Percentiles rank a stretch among this genome's conserved stretches.
Evolutionary conservation across 768 basidiomycete species (phyloP).

Genomic region (Suillus variegatus): DNA sequence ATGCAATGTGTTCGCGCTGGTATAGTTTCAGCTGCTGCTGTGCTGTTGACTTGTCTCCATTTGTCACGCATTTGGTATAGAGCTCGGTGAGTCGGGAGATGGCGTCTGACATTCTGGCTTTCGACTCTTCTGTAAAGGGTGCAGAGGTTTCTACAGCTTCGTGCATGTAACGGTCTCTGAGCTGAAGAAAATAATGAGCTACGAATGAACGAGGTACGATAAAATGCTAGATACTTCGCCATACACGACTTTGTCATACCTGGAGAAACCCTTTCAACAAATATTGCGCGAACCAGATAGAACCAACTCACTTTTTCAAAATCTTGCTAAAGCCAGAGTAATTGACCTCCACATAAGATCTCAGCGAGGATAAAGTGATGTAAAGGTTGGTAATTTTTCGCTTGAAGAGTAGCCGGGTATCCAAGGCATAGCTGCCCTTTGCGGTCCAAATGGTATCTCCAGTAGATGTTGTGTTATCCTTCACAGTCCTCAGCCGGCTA

Average conservation of each 20-base stretch:
- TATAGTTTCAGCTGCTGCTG: slow-evolving; percentile 82
- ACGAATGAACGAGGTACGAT: not conserved
- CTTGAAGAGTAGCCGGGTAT: slow-evolving; percentile 85
- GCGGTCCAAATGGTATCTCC: slow-evolving; percentile 71
- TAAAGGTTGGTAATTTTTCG: slow-evolving; percentile 84
- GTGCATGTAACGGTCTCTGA: slow-evolving; percentile 79
- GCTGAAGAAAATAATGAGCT: slow-evolving; percentile 36
- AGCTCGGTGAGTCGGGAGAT: slow-evolving; percentile 63
- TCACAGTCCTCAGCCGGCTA: slow-evolving; percentile 51
- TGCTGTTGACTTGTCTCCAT: slow-evolving; percentile 66
- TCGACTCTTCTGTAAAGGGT: slow-evolving; percentile 70
- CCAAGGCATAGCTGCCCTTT: slow-evolving; percentile 76
- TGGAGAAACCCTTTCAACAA: slow-evolving; percentile 29
- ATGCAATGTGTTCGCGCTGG: slow-evolving; percentile 91
- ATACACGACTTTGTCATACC: slow-evolving; percentile 93
- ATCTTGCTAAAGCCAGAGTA: slow-evolving; percentile 94
- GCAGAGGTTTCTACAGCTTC: slow-evolving; percentile 61
- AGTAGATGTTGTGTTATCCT: slow-evolving; percentile 51
- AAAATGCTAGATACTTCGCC: slow-evolving; percentile 47
- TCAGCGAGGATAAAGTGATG: slow-evolving; percentile 71
- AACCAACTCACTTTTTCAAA: slow-evolving; percentile 78
- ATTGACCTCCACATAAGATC: slow-evolving; percentile 90
- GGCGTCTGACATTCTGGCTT: slow-evolving; percentile 59
- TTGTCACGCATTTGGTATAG: slow-evolving; percentile 85
- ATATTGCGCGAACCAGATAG: not conserved